Conservation (phyloP, 345 rosid species). For the Lumnitzera littorea region DNA sequence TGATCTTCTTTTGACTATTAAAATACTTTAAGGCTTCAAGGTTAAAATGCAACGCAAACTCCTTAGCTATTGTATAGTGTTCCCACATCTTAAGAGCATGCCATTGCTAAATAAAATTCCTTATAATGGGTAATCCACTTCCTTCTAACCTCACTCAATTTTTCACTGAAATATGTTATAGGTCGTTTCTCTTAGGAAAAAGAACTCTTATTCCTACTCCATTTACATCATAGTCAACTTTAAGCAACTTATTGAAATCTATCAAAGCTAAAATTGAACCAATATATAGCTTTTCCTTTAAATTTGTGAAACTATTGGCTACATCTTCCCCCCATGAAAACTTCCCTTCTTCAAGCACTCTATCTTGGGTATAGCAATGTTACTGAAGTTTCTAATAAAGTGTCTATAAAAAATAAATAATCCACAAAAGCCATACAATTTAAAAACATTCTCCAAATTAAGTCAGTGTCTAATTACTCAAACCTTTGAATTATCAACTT, state of each 20-base stretch:
- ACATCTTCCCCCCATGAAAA: neutral
- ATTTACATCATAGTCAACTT: no score
- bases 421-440: neutral
- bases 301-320: neutral
- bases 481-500: conserved; percentile 7
- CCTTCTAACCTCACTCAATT: no score
- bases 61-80: neutral
- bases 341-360: neutral
- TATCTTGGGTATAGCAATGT: neutral
- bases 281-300: neutral
- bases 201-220: no score
- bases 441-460: neutral
- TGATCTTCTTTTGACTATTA: neutral
- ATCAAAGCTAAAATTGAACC: no score
- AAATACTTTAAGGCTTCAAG: no score
- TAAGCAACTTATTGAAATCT: no score
- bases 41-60: neutral
- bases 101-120: neutral
- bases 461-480: conserved; percentile 1
- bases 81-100: neutral
- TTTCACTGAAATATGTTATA: no score
- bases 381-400: neutral
- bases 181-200: no score
- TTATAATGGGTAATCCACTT: neutral
- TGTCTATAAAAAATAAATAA: conserved; percentile 1